Base-by-base conservation (phyloP, 306 rosid species). In the Quercus bicolor region DNA sequence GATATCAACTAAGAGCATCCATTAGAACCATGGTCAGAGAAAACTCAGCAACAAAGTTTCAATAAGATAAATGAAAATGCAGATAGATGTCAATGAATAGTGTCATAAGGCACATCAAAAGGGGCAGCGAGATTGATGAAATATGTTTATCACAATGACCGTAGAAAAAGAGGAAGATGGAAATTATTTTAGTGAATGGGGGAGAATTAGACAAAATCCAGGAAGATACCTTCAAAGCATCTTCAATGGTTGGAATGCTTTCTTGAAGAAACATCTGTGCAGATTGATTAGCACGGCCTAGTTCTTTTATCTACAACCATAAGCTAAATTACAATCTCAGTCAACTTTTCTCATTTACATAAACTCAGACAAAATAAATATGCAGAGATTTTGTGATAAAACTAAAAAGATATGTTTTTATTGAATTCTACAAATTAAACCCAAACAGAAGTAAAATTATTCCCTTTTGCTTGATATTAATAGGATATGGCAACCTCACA, bases 241-340 rank as follows among this genome's bases (percentile, higher is more conserved):
- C 97, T 88, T 92, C 90, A 70, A 92, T 52, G 45, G 96, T 92
- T 60, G 88, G 77, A 82, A 92, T 73, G 69, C 84, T 88, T 82
- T 84, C 84, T 86, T 88, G 81, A 15, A 59, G 82, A 40, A 84
- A 43, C 83, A 88, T 85, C 69, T 81, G 86, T 6, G n/a, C 74
- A 57, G 82, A 84, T 53, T 81, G 85, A 55, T 52, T 81, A 77
- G 76, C 77, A 66, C 68, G 81, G 68, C 89, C 82, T 61, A 89
- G 86, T 79, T 86, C 90, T 83, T 87, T 85, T 84, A 92, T 94
- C 97, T 94, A 86, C 73, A 90, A 80, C 64, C 56, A 81, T 34
- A 85, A 83, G 83, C 83, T 72, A 80, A 75, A 81, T 43, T 62
- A 69, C 68, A 65, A 62, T 75, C 72, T 87, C 72, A 84, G 84